phyloP scores from a whole-genome alignment of 2,329 filamentous ascomycete genomes.

The Pezicula radicicola region DNA sequence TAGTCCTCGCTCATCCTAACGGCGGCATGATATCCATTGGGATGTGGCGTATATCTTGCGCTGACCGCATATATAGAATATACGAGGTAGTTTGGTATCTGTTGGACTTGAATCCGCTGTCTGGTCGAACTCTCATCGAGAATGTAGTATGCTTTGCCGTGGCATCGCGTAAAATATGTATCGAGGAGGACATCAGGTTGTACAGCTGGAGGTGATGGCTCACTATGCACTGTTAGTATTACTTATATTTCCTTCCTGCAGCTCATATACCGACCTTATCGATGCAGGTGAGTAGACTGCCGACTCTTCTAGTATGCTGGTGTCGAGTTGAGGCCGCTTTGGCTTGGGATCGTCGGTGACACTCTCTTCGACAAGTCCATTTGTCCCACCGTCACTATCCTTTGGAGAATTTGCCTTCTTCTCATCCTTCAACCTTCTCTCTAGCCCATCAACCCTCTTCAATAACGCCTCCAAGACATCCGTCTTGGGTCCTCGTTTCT shows the following conservation, averaged over 20 bases:
- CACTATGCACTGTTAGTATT: slow-evolving; percentile 31
- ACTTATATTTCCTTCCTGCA: slow-evolving; percentile 23
- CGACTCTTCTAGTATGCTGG: slow-evolving; percentile 32
- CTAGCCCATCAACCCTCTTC: slow-evolving; percentile 81
- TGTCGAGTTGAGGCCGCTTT: slow-evolving; percentile 33
- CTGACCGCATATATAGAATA: slow-evolving; percentile 60
- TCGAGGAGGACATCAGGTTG: slow-evolving; percentile 66
- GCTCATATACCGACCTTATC: slow-evolving; percentile 30
- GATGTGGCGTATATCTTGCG: slow-evolving; percentile 66
- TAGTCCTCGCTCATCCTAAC: slow-evolving; percentile 70
- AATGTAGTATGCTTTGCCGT: slow-evolving; percentile 79
- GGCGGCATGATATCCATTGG: slow-evolving; percentile 64
- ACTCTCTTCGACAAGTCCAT: slow-evolving; percentile 16
- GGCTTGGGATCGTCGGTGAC: slow-evolving; percentile 32
- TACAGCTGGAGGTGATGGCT: slow-evolving; percentile 42
- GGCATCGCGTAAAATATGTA: slow-evolving; percentile 75
- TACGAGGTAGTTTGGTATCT: slow-evolving; percentile 54
- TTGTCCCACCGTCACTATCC: slow-evolving; percentile 10
- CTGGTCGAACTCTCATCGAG: slow-evolving; percentile 74
- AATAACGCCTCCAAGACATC: slow-evolving; percentile 82
- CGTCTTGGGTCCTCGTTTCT: slow-evolving; percentile 87
- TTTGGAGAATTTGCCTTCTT: slow-evolving; percentile 38
- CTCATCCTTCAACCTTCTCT: slow-evolving; percentile 73
- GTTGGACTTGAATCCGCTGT: slow-evolving; percentile 67
- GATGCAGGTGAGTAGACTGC: slow-evolving; percentile 41